Percentiles rank a stretch among this genome's conserved stretches.
phyloP scores from a whole-genome alignment of 75 land plant genomes.

The Selaginella tamariscina region DNA sequence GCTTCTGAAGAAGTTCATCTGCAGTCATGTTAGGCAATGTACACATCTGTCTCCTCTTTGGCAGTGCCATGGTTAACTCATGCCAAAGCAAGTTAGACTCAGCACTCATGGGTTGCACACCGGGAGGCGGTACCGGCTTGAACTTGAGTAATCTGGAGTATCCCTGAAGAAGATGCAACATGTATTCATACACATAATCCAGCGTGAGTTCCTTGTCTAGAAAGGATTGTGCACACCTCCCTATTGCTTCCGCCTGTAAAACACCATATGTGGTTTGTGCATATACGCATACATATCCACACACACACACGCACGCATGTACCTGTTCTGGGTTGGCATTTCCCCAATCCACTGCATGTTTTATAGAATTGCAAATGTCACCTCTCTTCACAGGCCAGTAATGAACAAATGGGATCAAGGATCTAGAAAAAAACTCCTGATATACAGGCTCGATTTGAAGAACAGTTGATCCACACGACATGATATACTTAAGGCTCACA shows the following conservation, averaged over 20 bases:
- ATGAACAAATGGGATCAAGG: conserved; percentile 41
- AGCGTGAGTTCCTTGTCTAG: conserved; percentile 40
- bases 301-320: not conserved
- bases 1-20: no score
- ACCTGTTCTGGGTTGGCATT: conserved; percentile 45
- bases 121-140: conserved; percentile 33
- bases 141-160: conserved; percentile 42
- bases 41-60: no score
- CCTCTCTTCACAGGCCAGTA: conserved; percentile 43
- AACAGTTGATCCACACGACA: conserved; percentile 53
- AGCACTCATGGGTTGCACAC: conserved; percentile 25
- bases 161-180: conserved; percentile 48
- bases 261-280: not conserved
- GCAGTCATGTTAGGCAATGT: no score
- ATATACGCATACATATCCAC: not conserved
- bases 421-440: conserved; percentile 49
- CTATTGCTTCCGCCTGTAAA: conserved; percentile 30
- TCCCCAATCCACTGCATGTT: conserved; percentile 66
- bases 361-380: conserved; percentile 43
- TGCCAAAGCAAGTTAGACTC: no score
- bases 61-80: no score
- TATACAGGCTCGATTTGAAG: conserved; percentile 31
- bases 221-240: conserved; percentile 32
- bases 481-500: conserved; percentile 60
- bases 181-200: conserved; percentile 60